A percentile compares a stretch with the other conserved stretches of the same genome.
Conservation (phyloP, 257 asterid genomes). For the Solanum dulcamara region DNA sequence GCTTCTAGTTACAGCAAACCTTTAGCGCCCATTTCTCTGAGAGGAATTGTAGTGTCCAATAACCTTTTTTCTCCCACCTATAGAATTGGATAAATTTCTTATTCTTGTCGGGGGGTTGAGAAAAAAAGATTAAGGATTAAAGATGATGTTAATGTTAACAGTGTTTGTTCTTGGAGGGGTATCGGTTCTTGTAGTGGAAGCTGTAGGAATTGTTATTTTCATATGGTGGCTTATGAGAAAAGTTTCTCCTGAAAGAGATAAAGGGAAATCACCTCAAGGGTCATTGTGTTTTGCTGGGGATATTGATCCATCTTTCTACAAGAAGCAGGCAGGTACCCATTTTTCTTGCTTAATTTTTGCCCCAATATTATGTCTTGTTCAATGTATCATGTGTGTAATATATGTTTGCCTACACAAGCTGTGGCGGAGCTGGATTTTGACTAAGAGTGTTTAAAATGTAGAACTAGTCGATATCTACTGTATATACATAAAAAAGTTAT, state of each 20-base stretch:
- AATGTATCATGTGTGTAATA: background rate
- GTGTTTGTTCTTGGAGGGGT: constrained; percentile 65
- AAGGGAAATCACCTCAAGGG: constrained; percentile 9
- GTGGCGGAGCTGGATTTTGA: too few relatives aligned
- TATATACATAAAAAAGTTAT: too few relatives aligned
- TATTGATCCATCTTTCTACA: constrained; percentile 29
- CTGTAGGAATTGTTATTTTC: constrained; percentile 33
- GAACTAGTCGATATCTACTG: too few relatives aligned
- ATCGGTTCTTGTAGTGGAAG: constrained; percentile 57
- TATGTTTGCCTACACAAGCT: background rate
- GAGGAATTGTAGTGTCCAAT: background rate
- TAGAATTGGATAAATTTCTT: background rate
- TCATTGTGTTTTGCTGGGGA: constrained; percentile 10
- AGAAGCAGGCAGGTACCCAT: constrained; percentile 44
- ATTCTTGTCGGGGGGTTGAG: background rate
- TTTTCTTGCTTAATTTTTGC: background rate
- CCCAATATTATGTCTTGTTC: background rate
- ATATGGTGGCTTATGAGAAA: constrained; percentile 43
- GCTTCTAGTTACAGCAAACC: background rate
- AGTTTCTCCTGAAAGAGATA: constrained; percentile 15
- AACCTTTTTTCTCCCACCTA: background rate
- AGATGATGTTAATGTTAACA: constrained; percentile 34
- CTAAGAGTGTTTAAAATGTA: too few relatives aligned
- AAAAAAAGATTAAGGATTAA: background rate
- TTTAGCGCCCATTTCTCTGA: background rate